phyloP scores from a whole-genome alignment of 2,329 filamentous ascomycete genomes.

The Emmonsia crescens region DNA sequence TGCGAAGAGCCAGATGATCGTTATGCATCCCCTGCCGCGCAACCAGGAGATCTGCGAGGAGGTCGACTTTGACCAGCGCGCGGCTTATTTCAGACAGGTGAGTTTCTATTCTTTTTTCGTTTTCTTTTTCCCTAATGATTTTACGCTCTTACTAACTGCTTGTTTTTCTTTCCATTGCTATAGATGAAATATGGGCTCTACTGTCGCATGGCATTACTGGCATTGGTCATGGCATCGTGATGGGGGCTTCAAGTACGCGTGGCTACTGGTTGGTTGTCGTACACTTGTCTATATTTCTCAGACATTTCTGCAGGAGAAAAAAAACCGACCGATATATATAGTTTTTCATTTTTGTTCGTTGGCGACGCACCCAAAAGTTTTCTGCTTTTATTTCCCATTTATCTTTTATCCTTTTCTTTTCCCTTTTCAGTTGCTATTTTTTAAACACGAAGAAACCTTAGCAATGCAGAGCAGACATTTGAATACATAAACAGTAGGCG shows the following conservation, averaged over 20 bases:
- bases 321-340: not conserved
- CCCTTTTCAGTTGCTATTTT: not conserved
- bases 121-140: not conserved
- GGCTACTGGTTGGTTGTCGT: not conserved
- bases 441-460: not conserved
- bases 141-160: conserved; percentile 32
- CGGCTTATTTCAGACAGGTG: conserved; percentile 98
- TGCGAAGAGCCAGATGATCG: conserved; percentile 85
- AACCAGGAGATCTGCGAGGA: conserved; percentile 91
- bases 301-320: not conserved
- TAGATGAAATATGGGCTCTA: conserved; percentile 98
- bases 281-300: not conserved
- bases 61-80: conserved; percentile 93
- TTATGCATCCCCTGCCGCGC: conserved; percentile 89
- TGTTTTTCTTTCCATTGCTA: not conserved
- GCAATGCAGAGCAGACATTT: not conserved
- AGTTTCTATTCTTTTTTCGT: conserved; percentile 32
- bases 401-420: not conserved
- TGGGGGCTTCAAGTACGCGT: not conserved
- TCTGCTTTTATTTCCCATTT: not conserved
- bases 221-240: conserved; percentile 66
- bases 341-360: conserved; percentile 2
- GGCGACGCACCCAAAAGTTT: conserved; percentile 7
- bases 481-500: not conserved
- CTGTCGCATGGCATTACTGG: conserved; percentile 93